Evolutionary conservation across 73 alveolate species (phyloP), one percentile per base, ranked within the genome.

Genomic region (Paraurostyla sp.): DNA sequence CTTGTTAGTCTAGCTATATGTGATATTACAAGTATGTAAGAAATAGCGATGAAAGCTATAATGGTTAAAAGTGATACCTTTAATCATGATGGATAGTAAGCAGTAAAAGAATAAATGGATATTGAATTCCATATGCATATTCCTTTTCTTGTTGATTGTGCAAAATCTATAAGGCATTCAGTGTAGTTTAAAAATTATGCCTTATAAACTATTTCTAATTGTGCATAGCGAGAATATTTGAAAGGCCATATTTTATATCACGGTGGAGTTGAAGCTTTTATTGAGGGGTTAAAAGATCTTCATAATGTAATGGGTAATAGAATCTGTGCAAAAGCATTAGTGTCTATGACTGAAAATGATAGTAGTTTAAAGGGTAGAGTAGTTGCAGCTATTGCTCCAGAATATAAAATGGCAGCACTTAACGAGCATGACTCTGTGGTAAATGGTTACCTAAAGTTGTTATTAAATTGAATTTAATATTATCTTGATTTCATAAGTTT

Each of bases 91-190:
- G 90, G 90, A 0, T 57, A 33, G 3, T 46, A 81, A 29, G 22
- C 52, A 18, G 91, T 71, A 23, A 88, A 88, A 58, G 94, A 88
- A 29, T 25, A 29, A 25, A 80, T 80, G 62, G 94, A 88, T 58
- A 76, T 88, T 78, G 94, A 73, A 3, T 71, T 88, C 78, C 94
- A 88, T 43, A 46, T 88, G 0, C 94, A 88, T 48, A 88, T 88
- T 38, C 94, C 94, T 0, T 88, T 56, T 60, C n/a, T 88, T 27
- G 83, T 88, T 1, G 94, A 88, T 11, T 78, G 91, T 22, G 94
- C 85, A 0, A 88, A 88, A 29, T 43, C 83, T 38, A 23, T 88
- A 0, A 76, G 87, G 0, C 88, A 88, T 38, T 78, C 91, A 1
- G 87, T 65, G 25, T 63, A 50, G 0, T 88, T 78, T 58, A 88